Base-by-base conservation (phyloP, 202 grass and related monocot genomes). In the Cymbopogon flexuosus region DNA sequence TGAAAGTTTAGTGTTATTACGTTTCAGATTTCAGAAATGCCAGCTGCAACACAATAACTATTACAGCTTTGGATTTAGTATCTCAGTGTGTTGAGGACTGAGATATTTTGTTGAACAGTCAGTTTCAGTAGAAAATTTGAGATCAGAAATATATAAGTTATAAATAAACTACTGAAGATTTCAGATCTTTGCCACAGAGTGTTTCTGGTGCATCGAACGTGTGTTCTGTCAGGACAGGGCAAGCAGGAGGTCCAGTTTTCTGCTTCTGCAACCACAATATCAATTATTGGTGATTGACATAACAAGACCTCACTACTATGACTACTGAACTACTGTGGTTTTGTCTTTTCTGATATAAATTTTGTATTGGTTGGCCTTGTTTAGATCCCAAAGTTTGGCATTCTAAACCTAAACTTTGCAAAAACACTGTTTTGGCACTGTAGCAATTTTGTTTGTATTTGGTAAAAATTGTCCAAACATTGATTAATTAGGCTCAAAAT, bases 181-280 rank as follows among this genome's bases (percentile, higher is more conserved):
- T 64, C 45, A 59, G 36, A 40, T 77, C 57, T 77, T 76, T 46
- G 10, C 42, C 10, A 11, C 36, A 57, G 41, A 57, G 34, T 79
- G 63, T 61, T 22, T 68, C 19, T 70, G 69, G 62, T 10, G 45
- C 29, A 36, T 73, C 2, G 29, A 34, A 57, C 54, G 30, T 66
- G 67, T 65, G 43, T 65, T 75, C 29, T 74, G 39, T 79, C 61
- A 79, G 61, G 51, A 60, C 12, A 72, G 75, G 16, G 82, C 31
- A 72, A 58, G 46, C 77, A 61, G 75, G 43, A 39, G 82, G 39
- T 72, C 72, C 35, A 72, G 47, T 78, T 85, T 67, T 36, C 31
- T 68, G 68, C 24, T 54, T 82, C 60, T 73, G 39, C 73, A 73
- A 43, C 71, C 73, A 68, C 60, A 82, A 47, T 27, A n/a, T n/a